Conservation (phyloP, 495 filamentous ascomycete genomes). For the Penicillium ucsense region DNA sequence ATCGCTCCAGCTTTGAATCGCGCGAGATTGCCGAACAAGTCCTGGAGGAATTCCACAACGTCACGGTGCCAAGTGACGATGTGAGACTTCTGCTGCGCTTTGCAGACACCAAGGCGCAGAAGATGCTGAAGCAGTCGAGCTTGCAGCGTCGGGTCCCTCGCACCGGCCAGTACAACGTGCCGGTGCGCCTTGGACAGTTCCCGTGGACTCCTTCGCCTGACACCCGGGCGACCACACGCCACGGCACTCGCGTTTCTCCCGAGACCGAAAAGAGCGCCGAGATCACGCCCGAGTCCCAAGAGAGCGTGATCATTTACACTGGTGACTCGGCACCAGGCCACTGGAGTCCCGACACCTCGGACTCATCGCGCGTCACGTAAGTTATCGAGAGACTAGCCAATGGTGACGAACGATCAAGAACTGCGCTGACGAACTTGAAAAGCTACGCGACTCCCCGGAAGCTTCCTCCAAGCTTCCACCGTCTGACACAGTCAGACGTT, state of each 20-base stretch:
- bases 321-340: slow-evolving; percentile 24
- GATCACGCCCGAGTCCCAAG: slow-evolving; percentile 32
- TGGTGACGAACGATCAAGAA: slow-evolving; percentile 20
- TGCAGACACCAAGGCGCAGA: slow-evolving; percentile 92
- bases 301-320: slow-evolving; percentile 29
- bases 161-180: slow-evolving; percentile 83
- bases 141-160: slow-evolving; percentile 88
- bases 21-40: slow-evolving; percentile 82
- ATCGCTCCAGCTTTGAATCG: slow-evolving; percentile 59
- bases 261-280: slow-evolving; percentile 14
- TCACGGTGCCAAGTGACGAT: slow-evolving; percentile 50
- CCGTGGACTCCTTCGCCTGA: slow-evolving; percentile 32
- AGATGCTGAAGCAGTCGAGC: slow-evolving; percentile 87
- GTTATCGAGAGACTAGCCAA: slow-evolving; percentile 5
- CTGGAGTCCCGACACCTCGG: slow-evolving; percentile 42
- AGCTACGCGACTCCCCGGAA: slow-evolving; percentile 19
- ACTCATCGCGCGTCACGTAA: slow-evolving; percentile 33
- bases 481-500: too few relatives aligned
- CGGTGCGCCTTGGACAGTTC: slow-evolving; percentile 36
- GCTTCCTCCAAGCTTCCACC: too few relatives aligned
- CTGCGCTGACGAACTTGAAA: slow-evolving; percentile 7
- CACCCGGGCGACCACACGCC: slow-evolving; percentile 2
- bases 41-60: slow-evolving; percentile 68
- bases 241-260: too few relatives aligned
- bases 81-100: slow-evolving; percentile 87